Evolutionary conservation across 257 asterid species (phyloP).

Genomic region (Mentha longifolia): DNA sequence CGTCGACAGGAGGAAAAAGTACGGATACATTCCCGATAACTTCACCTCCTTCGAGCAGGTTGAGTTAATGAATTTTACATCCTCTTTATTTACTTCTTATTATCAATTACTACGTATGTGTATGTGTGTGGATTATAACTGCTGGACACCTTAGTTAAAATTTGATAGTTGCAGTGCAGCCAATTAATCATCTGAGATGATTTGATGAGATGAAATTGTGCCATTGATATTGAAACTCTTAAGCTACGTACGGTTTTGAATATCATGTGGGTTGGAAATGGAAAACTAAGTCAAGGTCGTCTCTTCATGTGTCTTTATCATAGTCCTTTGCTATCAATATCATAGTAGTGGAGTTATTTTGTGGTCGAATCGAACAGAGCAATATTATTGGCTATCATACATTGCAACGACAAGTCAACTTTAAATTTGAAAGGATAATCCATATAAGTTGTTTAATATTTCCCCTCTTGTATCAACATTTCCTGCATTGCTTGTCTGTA

Average conservation of each 20-base stretch:
- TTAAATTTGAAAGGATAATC: background rate
- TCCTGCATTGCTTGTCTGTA: no score
- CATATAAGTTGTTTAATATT: background rate
- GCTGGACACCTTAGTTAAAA: no score
- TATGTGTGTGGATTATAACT: no score
- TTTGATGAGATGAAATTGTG: no score
- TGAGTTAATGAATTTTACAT: background rate
- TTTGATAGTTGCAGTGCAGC: no score
- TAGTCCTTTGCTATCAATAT: constrained; percentile 2
- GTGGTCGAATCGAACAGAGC: no score
- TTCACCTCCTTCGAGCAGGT: constrained; percentile 77
- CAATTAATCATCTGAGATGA: no score
- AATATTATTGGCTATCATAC: no score
- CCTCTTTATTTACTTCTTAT: background rate
- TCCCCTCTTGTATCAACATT: no score
- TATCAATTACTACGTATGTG: no score
- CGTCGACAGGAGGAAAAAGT: constrained; percentile 52
- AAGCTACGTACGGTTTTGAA: no score
- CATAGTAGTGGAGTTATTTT: background rate
- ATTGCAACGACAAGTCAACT: no score
- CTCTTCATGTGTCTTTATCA: constrained; percentile 24
- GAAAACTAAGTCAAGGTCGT: constrained; percentile 44
- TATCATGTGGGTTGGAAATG: constrained; percentile 12
- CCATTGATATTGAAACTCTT: background rate
- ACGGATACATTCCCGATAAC: constrained; percentile 63